These are phyloP conservation scores for Cryptococcus floricola DNA, from an alignment of 1,284 basidiomycete species.

Conservation along the genomic window DNA sequence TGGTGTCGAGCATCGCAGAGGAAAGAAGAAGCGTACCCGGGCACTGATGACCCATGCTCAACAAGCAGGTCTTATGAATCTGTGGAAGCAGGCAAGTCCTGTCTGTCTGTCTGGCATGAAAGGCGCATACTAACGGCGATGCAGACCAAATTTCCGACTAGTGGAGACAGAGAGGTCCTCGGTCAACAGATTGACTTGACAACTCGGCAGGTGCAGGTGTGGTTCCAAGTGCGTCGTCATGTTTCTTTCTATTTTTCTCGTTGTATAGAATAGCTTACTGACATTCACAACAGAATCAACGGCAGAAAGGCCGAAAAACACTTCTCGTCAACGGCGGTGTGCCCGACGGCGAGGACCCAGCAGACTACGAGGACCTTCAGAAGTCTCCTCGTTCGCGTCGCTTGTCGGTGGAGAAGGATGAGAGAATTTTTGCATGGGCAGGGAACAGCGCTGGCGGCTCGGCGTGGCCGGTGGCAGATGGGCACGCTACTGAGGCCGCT, in stretches of 20 bases:
- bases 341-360: slow-evolving; percentile 26
- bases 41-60: slow-evolving; percentile 19
- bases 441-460: slow-evolving; percentile 1
- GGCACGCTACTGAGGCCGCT: not conserved
- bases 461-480: not conserved
- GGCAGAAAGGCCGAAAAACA: slow-evolving; percentile 39
- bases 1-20: not conserved
- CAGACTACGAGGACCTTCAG: slow-evolving; percentile 27
- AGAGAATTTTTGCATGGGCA: slow-evolving; percentile 12
- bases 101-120: not conserved
- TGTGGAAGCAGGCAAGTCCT: slow-evolving; percentile 29
- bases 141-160: slow-evolving; percentile 43
- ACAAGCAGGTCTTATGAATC: slow-evolving; percentile 7
- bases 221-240: slow-evolving; percentile 43
- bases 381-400: slow-evolving; percentile 27
- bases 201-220: slow-evolving; percentile 46
- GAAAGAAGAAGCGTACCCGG: slow-evolving; percentile 13
- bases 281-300: slow-evolving; percentile 35
- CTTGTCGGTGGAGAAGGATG: slow-evolving; percentile 13
- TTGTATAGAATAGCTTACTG: not conserved
- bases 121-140: not conserved
- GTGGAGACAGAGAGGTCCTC: slow-evolving; percentile 32
- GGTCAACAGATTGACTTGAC: slow-evolving; percentile 37
- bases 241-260: not conserved
- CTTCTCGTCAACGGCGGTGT: slow-evolving; percentile 18